Conservation (phyloP, 495 filamentous ascomycete genomes). For the Annulohypoxylon stygium region DNA sequence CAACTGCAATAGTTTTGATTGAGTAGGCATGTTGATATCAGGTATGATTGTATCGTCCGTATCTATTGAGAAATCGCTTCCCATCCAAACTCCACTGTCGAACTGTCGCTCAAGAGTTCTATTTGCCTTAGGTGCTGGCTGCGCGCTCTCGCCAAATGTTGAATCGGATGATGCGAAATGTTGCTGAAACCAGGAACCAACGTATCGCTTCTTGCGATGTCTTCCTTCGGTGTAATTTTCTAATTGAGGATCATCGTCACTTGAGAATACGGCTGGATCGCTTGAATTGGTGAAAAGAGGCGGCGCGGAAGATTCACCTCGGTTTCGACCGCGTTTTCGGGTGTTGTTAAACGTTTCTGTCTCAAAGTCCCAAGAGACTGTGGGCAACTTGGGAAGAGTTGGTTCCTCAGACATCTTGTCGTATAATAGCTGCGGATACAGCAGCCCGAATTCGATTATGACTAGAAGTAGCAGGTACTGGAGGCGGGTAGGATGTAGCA, state of each 20-base stretch:
- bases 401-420: slow-evolving; percentile 59
- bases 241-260: slow-evolving; percentile 79
- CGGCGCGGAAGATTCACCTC: slow-evolving; percentile 45
- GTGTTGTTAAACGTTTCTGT: slow-evolving; percentile 51
- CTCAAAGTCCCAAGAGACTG: slow-evolving; percentile 48
- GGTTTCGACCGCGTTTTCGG: slow-evolving; percentile 59
- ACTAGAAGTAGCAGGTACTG: background rate
- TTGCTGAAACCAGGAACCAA: slow-evolving; percentile 80
- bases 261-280: slow-evolving; percentile 82
- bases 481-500: background rate
- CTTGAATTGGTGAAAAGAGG: slow-evolving; percentile 65
- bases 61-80: slow-evolving; percentile 68
- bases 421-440: background rate
- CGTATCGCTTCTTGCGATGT: slow-evolving; percentile 72
- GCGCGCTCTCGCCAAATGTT: slow-evolving; percentile 53
- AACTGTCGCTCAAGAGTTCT: slow-evolving; percentile 71
- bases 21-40: slow-evolving; percentile 41
- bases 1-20: slow-evolving; percentile 45
- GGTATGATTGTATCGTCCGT: slow-evolving; percentile 45
- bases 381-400: slow-evolving; percentile 58
- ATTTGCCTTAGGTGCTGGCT: slow-evolving; percentile 56
- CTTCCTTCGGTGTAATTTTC: slow-evolving; percentile 73
- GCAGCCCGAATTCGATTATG: background rate
- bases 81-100: slow-evolving; percentile 90
- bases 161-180: slow-evolving; percentile 60